Evolutionary conservation across 805 yeast species (phyloP).

Genomic region (Candida coquimbonensis): DNA sequence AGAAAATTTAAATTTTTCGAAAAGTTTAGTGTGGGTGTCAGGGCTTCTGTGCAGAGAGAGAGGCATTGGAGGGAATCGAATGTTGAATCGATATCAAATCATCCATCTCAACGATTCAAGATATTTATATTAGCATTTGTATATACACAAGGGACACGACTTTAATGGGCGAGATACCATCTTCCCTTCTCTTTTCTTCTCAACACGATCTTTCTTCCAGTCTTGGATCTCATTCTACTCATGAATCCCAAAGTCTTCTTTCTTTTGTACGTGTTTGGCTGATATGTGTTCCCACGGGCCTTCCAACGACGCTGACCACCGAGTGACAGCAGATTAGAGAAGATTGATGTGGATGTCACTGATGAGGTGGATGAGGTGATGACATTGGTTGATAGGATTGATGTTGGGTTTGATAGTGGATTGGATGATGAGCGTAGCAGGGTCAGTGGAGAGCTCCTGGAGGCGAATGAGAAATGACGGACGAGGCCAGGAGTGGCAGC

Average conservation of each 20-base stretch:
- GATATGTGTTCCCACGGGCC: conserved; percentile 90
- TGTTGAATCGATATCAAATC: too few relatives aligned
- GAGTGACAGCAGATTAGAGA: conserved; percentile 24
- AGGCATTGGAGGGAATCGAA: too few relatives aligned
- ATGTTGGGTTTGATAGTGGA: conserved; percentile 4
- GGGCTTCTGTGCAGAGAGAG: too few relatives aligned
- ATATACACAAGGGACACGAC: too few relatives aligned
- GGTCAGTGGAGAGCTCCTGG: not conserved
- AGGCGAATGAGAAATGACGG: not conserved
- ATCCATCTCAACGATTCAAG: too few relatives aligned
- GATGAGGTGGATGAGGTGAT: not conserved
- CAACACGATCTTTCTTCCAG: conserved; percentile 71
- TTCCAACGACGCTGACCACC: conserved; percentile 64
- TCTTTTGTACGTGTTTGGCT: conserved; percentile 85
- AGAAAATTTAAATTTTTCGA: too few relatives aligned
- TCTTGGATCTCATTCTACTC: conserved; percentile 67
- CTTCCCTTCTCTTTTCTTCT: conserved; percentile 85
- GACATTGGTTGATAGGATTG: not conserved
- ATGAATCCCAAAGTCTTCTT: conserved; percentile 88
- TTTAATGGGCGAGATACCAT: conserved; percentile 86
- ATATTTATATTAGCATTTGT: too few relatives aligned
- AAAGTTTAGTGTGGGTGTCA: too few relatives aligned
- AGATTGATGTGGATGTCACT: conserved; percentile 15
- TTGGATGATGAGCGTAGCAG: conserved; percentile 1
- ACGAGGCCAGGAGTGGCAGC: not conserved